Percentiles rank a stretch among this genome's conserved stretches.
phyloP scores from a whole-genome alignment of 2,329 filamentous ascomycete genomes.

The Microthyrium microscopicum region DNA sequence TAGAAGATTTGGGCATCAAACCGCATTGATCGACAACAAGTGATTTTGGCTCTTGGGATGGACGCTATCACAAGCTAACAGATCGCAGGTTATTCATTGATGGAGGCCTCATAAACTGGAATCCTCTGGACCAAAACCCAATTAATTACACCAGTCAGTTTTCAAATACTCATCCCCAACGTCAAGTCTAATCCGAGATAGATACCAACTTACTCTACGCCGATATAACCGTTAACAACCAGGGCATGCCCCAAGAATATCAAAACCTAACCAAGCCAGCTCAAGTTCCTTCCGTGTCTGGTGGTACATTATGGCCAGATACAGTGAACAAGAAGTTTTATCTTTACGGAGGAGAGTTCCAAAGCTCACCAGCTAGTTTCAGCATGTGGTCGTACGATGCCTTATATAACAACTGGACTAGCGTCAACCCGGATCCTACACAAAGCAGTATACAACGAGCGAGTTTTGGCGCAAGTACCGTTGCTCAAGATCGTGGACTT shows the following conservation, averaged over 20 bases:
- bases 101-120: conserved; percentile 42
- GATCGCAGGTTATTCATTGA: conserved; percentile 41
- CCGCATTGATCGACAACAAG: conserved; percentile 35
- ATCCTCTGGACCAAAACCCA: conserved; percentile 29
- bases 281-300: conserved; percentile 35
- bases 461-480: conserved; percentile 40
- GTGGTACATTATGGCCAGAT: conserved; percentile 41
- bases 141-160: conserved; percentile 41
- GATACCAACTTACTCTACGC: conserved; percentile 40
- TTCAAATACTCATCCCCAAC: no score
- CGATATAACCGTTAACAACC: conserved; percentile 32
- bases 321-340: conserved; percentile 46
- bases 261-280: conserved; percentile 42
- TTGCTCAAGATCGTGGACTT: conserved; percentile 35
- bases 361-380: conserved; percentile 27
- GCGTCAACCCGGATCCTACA: conserved; percentile 9
- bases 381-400: conserved; percentile 42
- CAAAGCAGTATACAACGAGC: conserved; percentile 25
- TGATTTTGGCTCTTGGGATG: not conserved
- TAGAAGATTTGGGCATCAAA: conserved; percentile 33
- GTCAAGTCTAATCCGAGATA: no score
- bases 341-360: conserved; percentile 40
- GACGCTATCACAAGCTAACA: not conserved
- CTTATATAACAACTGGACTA: conserved; percentile 38
- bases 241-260: conserved; percentile 34